Conservation (phyloP, 2,329 filamentous ascomycete species). For the Endothia cerciana region DNA sequence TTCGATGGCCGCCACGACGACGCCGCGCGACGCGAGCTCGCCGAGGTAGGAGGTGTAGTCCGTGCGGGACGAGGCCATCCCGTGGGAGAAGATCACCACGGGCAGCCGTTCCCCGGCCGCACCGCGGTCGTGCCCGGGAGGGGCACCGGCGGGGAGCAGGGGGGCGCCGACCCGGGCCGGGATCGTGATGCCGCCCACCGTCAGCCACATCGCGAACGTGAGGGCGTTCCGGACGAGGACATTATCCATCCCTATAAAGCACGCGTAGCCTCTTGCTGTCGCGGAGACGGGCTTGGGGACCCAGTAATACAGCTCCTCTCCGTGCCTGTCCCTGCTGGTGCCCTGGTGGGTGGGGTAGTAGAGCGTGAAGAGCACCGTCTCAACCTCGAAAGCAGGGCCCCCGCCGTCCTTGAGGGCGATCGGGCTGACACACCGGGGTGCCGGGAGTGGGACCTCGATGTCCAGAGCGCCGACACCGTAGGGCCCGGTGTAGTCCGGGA, state of each 20-base stretch:
- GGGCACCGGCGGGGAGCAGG: slow-evolving; percentile 9
- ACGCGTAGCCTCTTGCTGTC: slow-evolving; percentile 25
- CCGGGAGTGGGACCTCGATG: slow-evolving; percentile 20
- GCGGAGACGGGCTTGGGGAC: slow-evolving; percentile 24
- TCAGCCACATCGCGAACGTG: slow-evolving; percentile 20
- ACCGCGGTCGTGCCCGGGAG: neutral
- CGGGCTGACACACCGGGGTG: slow-evolving; percentile 18
- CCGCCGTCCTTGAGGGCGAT: slow-evolving; percentile 14
- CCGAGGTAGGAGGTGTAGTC: slow-evolving; percentile 57
- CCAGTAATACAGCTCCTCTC: slow-evolving; percentile 20
- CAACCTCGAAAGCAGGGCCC: slow-evolving; percentile 24
- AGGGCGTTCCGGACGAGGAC: slow-evolving; percentile 17
- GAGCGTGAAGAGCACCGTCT: slow-evolving; percentile 29
- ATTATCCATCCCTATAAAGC: slow-evolving; percentile 24
- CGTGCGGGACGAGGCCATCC: slow-evolving; percentile 53
- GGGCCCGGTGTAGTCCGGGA: slow-evolving; percentile 23
- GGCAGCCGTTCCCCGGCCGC: slow-evolving; percentile 38
- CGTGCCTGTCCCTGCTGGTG: neutral
- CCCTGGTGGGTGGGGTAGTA: slow-evolving; percentile 23
- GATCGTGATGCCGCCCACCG: slow-evolving; percentile 19
- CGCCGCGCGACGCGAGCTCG: slow-evolving; percentile 53
- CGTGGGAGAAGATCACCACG: slow-evolving; percentile 56
- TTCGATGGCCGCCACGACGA: slow-evolving; percentile 54
- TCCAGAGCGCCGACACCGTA: slow-evolving; percentile 26
- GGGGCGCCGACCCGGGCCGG: slow-evolving; percentile 24